Base-by-base conservation (phyloP, 116 monocot genomes). In the Thalassia testudinum region DNA sequence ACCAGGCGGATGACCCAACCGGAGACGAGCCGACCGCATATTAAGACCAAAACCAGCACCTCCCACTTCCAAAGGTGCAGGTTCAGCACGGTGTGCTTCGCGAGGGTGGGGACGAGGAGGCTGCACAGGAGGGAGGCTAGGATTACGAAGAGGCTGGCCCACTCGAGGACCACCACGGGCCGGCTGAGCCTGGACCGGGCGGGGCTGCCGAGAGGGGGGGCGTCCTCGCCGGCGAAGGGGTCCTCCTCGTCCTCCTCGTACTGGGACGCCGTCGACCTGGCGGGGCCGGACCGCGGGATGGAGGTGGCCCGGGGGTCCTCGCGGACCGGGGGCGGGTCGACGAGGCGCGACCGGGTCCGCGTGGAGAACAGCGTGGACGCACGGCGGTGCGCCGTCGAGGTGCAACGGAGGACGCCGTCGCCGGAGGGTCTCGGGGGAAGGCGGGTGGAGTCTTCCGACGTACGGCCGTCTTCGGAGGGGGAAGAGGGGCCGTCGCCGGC, bases 21-120 rank as follows among this genome's bases (percentile, higher is more conserved):
- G 20, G 82, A 82, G 42, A 82, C 77, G 2, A 92, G 72, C n/a
- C 77, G 71, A 12, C 86, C 92, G 21, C 77, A 86, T 59, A 86
- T 82, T 24, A 99, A 72, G 19, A 77, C 85, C 16, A 99, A 61
- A 1, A 79, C 55, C 26, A 99, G 57, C 16, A 90, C 61, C 55
- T 64, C 74, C 99, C 90, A 99, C 51, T 80, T 89, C 90, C 99
- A 99, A 47, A 86, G 60, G 24, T 75, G 73, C 34, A 99, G 78
- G 8, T 72, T 56, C 77, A 71, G 75, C 20, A 81, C 13, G 13
- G 62, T 72, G 34, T 69, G 59, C 21, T 24, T 23, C 42, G 58
- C 3, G 12, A 87, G 63, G 26, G 4, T 2, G 10, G 43, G 67
- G 1, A 87, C 59, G 23, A 55, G 27, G 24, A 84, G 62, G 65